Conservation (phyloP, 192 early-diverging fungal species). For the Podila verticillata region DNA sequence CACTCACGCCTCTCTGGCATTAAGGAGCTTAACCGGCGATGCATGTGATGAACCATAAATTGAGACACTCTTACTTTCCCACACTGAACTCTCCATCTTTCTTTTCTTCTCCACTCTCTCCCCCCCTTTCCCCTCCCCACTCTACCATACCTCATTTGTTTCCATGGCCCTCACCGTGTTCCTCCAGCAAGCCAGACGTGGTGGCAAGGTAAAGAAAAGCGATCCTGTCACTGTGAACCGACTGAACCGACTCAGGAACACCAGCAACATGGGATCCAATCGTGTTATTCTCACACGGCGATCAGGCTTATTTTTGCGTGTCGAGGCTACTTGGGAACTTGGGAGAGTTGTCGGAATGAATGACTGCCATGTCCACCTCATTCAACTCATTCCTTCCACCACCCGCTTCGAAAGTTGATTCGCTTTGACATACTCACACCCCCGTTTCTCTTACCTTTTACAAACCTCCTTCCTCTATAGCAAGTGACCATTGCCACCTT, state of each 20-base stretch:
- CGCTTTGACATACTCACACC: not conserved
- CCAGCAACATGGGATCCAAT: no score
- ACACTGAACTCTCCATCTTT: not conserved
- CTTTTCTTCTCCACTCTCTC: not conserved
- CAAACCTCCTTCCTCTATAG: not conserved
- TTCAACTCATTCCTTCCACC: no score
- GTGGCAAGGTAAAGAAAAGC: conserved; percentile 26
- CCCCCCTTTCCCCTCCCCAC: not conserved
- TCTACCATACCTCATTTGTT: not conserved
- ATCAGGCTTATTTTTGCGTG: no score
- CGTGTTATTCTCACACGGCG: not conserved
- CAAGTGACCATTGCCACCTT: conserved; percentile 34
- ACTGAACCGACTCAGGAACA: not conserved
- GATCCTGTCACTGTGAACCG: not conserved
- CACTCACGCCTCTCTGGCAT: no score
- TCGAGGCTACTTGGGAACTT: no score
- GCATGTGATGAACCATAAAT: conserved; percentile 4
- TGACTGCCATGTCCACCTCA: no score
- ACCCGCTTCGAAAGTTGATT: not conserved
- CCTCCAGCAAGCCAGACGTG: conserved; percentile 37
- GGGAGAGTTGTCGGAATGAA: no score
- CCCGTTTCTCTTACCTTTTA: not conserved
- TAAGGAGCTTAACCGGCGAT: not conserved
- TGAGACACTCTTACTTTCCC: not conserved
- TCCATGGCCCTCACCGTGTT: conserved; percentile 45